These are phyloP conservation scores for Cymbopogon flexuosus DNA, from an alignment of 202 grass and related monocot genomes.

Conservation along the genomic window DNA sequence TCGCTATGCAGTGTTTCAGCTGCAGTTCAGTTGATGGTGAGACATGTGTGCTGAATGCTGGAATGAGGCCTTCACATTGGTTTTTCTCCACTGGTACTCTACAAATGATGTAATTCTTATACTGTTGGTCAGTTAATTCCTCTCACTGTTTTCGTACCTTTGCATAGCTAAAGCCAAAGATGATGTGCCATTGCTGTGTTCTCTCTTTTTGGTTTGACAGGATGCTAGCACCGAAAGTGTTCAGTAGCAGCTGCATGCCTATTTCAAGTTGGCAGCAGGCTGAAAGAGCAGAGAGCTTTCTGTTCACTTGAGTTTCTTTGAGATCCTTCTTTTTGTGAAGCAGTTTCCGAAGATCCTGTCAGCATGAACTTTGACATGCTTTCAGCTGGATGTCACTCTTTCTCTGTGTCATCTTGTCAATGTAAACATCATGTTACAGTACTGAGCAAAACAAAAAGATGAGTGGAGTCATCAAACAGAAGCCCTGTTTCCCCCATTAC, in stretches of 20 bases:
- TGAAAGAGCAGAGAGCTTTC: conserved; percentile 12
- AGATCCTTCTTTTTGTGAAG: background rate
- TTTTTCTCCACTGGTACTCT: conserved; percentile 19
- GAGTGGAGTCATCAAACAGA: conserved; percentile 6
- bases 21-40: background rate
- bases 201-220: conserved; percentile 19
- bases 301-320: background rate
- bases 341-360: conserved; percentile 1
- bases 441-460: background rate
- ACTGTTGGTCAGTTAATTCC: conserved; percentile 1
- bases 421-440: conserved; percentile 11
- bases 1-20: background rate
- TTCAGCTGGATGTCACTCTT: conserved; percentile 14
- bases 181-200: background rate
- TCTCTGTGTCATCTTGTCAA: conserved; percentile 11
- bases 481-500: conserved; percentile 21
- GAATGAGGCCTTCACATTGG: background rate
- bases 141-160: conserved; percentile 12
- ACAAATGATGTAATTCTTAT: background rate
- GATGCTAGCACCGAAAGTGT: background rate
- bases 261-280: background rate
- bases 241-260: conserved; percentile 14
- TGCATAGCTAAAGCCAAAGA: conserved; percentile 7
- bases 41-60: background rate
- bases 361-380: conserved; percentile 3